These are phyloP conservation scores for Rhodotorula sp. DNA, from an alignment of 1,284 basidiomycete genomes.

Conservation along the genomic window DNA sequence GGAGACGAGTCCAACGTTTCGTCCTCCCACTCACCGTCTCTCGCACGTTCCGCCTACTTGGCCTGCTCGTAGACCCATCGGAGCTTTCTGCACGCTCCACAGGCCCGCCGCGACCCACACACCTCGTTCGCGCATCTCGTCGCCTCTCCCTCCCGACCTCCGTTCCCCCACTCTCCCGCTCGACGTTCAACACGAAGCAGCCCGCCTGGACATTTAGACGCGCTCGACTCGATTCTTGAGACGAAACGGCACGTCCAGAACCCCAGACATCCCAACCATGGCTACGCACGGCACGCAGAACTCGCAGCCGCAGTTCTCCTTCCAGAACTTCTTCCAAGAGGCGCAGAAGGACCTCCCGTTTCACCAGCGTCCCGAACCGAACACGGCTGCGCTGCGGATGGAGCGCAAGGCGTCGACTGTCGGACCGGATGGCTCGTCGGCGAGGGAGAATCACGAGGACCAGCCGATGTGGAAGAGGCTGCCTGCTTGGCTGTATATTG, in stretches of 20 bases:
- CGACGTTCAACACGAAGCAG: background rate
- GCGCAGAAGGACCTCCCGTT: slow-evolving; percentile 20
- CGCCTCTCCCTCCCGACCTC: background rate
- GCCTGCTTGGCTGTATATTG: slow-evolving; percentile 37
- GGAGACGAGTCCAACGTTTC: too few relatives aligned
- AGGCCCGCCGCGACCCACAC: too few relatives aligned
- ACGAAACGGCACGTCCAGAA: background rate
- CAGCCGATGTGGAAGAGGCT: slow-evolving; percentile 34
- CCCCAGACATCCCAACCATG: background rate
- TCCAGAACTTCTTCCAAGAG: slow-evolving; percentile 15
- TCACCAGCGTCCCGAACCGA: slow-evolving; percentile 22
- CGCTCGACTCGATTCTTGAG: too few relatives aligned
- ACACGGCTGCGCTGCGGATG: background rate
- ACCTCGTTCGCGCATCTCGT: background rate
- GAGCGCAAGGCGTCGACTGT: slow-evolving; percentile 12
- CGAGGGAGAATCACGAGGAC: slow-evolving; percentile 8
- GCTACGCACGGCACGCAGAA: background rate
- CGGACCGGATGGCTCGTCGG: background rate
- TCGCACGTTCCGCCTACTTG: too few relatives aligned
- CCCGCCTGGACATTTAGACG: background rate
- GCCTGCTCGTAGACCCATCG: too few relatives aligned
- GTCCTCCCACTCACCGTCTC: too few relatives aligned
- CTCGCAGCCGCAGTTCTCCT: slow-evolving; percentile 4
- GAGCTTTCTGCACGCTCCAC: too few relatives aligned
- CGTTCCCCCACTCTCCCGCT: background rate